phyloP scores from a whole-genome alignment of 495 filamentous ascomycete species.

The Mytilinidion resinicola region DNA sequence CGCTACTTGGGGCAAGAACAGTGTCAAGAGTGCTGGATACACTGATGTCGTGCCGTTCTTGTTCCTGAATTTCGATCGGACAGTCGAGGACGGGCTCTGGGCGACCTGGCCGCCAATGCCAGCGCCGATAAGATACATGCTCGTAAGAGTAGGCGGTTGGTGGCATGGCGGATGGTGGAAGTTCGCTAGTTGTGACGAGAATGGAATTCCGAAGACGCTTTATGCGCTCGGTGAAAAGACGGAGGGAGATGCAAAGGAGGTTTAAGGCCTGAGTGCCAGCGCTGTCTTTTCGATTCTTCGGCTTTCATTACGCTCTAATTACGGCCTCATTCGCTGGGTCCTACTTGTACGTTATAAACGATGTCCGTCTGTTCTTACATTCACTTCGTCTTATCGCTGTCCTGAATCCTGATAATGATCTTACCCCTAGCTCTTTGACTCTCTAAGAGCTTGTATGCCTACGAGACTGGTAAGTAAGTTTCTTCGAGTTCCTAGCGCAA shows the following conservation, averaged over 20 bases:
- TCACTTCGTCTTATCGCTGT: not conserved
- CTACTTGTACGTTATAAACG: too few relatives aligned
- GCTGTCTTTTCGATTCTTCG: too few relatives aligned
- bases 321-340: too few relatives aligned
- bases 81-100: slow-evolving; percentile 50
- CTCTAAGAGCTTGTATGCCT: slow-evolving; percentile 7
- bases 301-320: too few relatives aligned
- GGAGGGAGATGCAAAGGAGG: too few relatives aligned
- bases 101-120: slow-evolving; percentile 26
- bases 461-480: not conserved
- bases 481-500: too few relatives aligned
- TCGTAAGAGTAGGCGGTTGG: slow-evolving; percentile 41
- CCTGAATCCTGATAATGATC: slow-evolving; percentile 5
- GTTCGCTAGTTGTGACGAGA: slow-evolving; percentile 45
- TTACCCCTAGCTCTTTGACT: slow-evolving; percentile 4
- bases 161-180: slow-evolving; percentile 46
- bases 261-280: too few relatives aligned
- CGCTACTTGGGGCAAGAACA: slow-evolving; percentile 38
- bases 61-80: slow-evolving; percentile 50
- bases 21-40: slow-evolving; percentile 16
- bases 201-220: slow-evolving; percentile 13
- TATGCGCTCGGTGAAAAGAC: slow-evolving; percentile 5
- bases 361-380: too few relatives aligned
- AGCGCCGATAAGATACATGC: slow-evolving; percentile 15
- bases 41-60: slow-evolving; percentile 46